These are phyloP conservation scores for Juncus inflexus DNA, from an alignment of 176 grass and related monocot species.

Conservation along the genomic window DNA sequence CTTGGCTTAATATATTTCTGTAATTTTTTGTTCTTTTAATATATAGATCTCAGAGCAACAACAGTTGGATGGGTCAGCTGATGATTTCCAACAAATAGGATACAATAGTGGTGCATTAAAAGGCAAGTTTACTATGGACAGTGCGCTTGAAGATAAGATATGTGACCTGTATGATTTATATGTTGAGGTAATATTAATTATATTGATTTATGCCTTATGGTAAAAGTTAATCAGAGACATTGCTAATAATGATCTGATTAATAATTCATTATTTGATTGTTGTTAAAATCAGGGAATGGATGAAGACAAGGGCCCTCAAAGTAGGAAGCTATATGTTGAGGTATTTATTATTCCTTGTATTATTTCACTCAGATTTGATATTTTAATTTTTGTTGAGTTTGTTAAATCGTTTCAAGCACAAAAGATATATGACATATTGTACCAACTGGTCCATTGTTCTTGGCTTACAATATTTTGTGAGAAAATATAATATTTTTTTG, in stretches of 20 bases:
- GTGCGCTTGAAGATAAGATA: constrained; percentile 81
- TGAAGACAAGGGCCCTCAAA: constrained; percentile 98
- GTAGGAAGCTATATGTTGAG: constrained; percentile 96
- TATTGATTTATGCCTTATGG: not conserved
- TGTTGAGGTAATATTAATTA: constrained; percentile 68
- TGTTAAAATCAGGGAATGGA: constrained; percentile 73
- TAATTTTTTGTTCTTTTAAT: constrained; percentile 12
- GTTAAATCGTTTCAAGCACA: too few species aligned
- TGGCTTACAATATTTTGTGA: not conserved
- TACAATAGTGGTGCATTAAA: constrained; percentile 57
- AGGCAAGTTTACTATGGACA: constrained; percentile 68
- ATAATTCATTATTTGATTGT: not conserved
- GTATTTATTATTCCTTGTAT: constrained; percentile 37
- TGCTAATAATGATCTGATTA: too few species aligned
- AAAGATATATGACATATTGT: too few species aligned
- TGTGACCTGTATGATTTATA: constrained; percentile 98
- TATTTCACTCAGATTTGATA: constrained; percentile 1
- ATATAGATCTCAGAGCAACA: constrained; percentile 33
- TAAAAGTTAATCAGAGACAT: not conserved
- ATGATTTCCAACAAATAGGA: constrained; percentile 64
- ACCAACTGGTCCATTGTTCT: too few species aligned
- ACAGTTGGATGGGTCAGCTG: constrained; percentile 62
- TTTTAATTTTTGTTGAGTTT: not conserved
- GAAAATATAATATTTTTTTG: not conserved
- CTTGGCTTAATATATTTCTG: not conserved